Evolutionary conservation across 208 protist species (phyloP), one percentile per base, ranked within the genome.

Genomic region (Jaenimonas drosophilae): DNA sequence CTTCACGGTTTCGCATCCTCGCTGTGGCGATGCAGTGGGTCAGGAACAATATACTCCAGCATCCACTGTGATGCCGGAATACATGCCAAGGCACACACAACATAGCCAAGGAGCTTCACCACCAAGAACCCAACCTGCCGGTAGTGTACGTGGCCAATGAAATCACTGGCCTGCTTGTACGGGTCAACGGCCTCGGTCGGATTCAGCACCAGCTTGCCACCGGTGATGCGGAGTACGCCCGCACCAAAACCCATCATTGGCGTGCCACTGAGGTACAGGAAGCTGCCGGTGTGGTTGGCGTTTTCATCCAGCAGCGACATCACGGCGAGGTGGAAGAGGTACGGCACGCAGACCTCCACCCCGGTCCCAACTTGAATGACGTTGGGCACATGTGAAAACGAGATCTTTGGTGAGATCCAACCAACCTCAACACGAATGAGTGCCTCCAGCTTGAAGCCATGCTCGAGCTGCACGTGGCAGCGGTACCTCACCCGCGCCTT

Each of bases 381-480:
- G 51, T 91, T 55, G 5, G 82, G 82, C 14, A 91, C 58, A 41
- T 50, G 60, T 0, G 72, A 82, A 56, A 80, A 87, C 12, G 70
- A 70, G 6, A 87, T 69, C 40, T 72, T 76, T 3, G 81, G 82
- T n/a, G 82, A 91, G 26, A 91, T 78, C 82, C 82, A 91, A 14
- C 82, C 82, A 26, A 91, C 78, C 53, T 91, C 74, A 9, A 79
- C 53, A 7, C 82, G 70, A 36, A 91, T 53, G 3, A 91, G 70
- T 5, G 59, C 71, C 71, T 91, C 82, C 46, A 91, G 47, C 58
- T 84, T 83, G 36, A 87, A 29, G 38, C 76, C 76, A 3, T 59
- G 59, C 43, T 61, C 32, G 12, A 70, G 68, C 39, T 76, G 63
- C 17, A 91, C 49, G 46, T 82, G 50, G 54, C 82, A 91, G 37